Evolutionary conservation across 2,329 filamentous ascomycete species (phyloP).

Genomic region (Cryoendolithus antarcticus): DNA sequence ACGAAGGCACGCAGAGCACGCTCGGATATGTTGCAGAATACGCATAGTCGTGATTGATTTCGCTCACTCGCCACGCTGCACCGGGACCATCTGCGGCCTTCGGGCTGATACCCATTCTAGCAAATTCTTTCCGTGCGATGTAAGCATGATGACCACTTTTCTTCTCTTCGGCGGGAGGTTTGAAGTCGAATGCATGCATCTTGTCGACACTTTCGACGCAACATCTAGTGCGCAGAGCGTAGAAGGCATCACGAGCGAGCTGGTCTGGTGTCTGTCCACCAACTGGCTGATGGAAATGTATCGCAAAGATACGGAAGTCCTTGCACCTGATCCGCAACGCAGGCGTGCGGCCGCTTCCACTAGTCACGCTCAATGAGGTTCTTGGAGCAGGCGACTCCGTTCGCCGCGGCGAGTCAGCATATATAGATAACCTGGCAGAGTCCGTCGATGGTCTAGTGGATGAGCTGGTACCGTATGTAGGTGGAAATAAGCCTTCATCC

Average conservation of each 20-base stretch:
- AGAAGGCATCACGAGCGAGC: conserved; percentile 70
- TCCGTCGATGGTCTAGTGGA: conserved; percentile 17
- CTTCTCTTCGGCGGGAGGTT: conserved; percentile 53
- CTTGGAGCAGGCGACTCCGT: conserved; percentile 10
- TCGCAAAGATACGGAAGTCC: conserved; percentile 87
- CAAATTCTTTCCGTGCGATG: conserved; percentile 73
- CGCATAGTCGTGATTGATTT: conserved; percentile 78
- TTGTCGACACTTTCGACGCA: conserved; percentile 73
- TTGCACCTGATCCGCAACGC: conserved; percentile 80
- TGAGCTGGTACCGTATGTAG: conserved; percentile 17
- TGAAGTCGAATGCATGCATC: conserved; percentile 81
- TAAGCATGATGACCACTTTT: conserved; percentile 72
- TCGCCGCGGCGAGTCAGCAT: conserved; percentile 13
- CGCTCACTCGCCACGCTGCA: conserved; percentile 76
- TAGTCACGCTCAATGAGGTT: conserved; percentile 31
- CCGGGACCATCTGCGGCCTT: conserved; percentile 50
- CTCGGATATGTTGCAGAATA: conserved; percentile 91
- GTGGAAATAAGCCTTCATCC: conserved; percentile 13
- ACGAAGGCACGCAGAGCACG: conserved; percentile 69
- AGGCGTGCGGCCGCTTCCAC: conserved; percentile 48
- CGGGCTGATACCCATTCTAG: conserved; percentile 72
- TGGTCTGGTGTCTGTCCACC: conserved; percentile 14
- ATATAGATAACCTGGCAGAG: conserved; percentile 12
- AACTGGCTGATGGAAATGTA: conserved; percentile 65
- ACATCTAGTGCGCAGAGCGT: conserved; percentile 70